Base-by-base conservation (phyloP, 106 monocot species). In the Cymbidium sinense region DNA sequence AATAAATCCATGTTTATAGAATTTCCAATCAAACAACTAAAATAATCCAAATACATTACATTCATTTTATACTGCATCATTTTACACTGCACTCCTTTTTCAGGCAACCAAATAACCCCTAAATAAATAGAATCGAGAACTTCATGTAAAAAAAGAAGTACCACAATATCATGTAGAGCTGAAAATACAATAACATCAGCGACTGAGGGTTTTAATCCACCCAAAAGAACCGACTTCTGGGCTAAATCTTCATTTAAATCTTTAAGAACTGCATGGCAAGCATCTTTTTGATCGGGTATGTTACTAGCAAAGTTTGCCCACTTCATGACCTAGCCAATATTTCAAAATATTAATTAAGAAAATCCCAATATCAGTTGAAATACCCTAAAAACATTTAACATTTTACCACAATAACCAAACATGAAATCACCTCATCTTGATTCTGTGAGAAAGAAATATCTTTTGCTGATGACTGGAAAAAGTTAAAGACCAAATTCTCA, bases 161-260 rank as follows among this genome's bases (percentile, higher is more conserved):
- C 95, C 88, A 93, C 76, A 82, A 85, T 84, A 82, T 79, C 70
- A 82, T 96, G 88, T 55, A 96, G 3, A 69, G 89, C 80, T 69
- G 88, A 80, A 83, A 93, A 91, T 41, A 93, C 85, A 83, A 90
- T 78, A 74, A 90, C 76, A 80, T 93, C 93, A 76, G 93, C 93
- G 74, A 80, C 93, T 54, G 96, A 91, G 2, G 83, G 82, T 81
- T 79, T 81, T 44, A 89, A 75, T 7, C 93, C 93, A n/a, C 91
- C 89, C 67, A 96, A 58, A 52, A 93, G 85, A 72, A 96, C 89
- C 80, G 91, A 75, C 64, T 77, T 93, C 41, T 75, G 78, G 29
- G 75, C 55, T 76, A 93, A 73, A 54, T 89, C 86, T 76, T 91
- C 86, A 86, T 93, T 89, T 29, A 96, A 83, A 77, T 29, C 62